Evolutionary conservation across 2,329 filamentous ascomycete genomes (phyloP), one percentile per base, ranked within the genome.

Genomic region (Eurotiales sp.): DNA sequence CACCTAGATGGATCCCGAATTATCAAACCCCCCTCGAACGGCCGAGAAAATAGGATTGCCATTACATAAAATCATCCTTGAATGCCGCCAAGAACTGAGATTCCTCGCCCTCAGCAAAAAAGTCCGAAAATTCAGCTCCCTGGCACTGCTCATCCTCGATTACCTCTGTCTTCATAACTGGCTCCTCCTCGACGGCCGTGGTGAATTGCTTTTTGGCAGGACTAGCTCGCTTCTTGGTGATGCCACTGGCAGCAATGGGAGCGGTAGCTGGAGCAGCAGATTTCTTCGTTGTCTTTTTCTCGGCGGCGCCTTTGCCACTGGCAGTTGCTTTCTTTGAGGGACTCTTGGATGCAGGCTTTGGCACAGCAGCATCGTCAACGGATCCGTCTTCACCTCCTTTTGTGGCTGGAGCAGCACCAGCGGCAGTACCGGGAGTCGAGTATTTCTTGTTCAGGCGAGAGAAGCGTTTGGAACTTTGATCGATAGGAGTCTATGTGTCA

Each of bases 401-500:
- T 43, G 21, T 19, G 11, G 19, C 11, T 7, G 23, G 11, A 22
- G 10, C 17, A 21, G n/a, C 27, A 8, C 34, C 15, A 22, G 10
- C 17, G 17, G n/a, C 27, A 8, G 32, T 34, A 12, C 23, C 25
- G 10, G 25, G 10, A 10, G 8, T 23, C 17, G 41, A 30, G 22
- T 43, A 47, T 34, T 47, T 46, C 12, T 44, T n/a, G n/a, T 12
- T 29, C 4, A 52, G 39, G n/a, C 50, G 50, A 22, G 42, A 43
- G 11, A 52, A 15, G n/a, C 50, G 50, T 46, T 52, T 52, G 1
- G 37, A 21, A 4, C 50, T 52, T 25, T 17, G 19, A 4, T 17
- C 29, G 8, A 30, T 11, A 14, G 25, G 25, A 27, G 10, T 14
- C 19, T 22, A 21, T 8, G 19, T 25, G 23, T 47, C 34, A 52